A percentile compares a stretch with the other conserved stretches of the same genome.
Evolutionary conservation across 2,329 filamentous ascomycete genomes (phyloP).

Genomic region (Blastomyces parvus): DNA sequence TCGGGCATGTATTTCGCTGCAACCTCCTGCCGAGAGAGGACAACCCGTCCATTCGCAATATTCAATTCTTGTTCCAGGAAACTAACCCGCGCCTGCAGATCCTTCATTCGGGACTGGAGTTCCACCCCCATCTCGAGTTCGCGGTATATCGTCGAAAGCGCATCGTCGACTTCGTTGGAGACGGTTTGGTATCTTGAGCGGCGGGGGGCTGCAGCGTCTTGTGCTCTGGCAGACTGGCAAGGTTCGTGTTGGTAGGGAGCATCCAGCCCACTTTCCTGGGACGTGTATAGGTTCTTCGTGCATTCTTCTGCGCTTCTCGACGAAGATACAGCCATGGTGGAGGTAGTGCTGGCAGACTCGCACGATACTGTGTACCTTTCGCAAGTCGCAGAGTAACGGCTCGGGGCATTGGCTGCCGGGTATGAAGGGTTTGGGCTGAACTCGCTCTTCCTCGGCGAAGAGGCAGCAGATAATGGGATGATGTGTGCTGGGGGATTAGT

Average conservation of each 20-base stretch:
- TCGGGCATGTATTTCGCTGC: background rate
- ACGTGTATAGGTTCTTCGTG: background rate
- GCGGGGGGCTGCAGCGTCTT: background rate
- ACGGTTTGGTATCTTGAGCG: constrained; percentile 3
- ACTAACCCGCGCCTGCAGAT: constrained; percentile 2
- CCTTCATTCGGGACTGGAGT: background rate
- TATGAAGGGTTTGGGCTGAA: background rate
- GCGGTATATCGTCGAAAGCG: constrained; percentile 6
- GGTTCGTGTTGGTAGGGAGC: background rate
- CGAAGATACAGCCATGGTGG: background rate
- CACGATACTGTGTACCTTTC: background rate
- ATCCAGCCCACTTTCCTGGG: background rate
- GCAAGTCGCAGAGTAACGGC: background rate
- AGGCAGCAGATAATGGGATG: background rate
- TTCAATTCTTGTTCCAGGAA: constrained; percentile 2
- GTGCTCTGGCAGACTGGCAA: background rate
- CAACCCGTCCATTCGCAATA: constrained; percentile 1
- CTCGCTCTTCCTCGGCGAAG: background rate
- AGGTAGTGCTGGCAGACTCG: background rate
- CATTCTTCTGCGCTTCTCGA: background rate
- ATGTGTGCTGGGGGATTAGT: background rate
- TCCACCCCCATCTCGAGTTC: constrained; percentile 3
- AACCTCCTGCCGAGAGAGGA: constrained; percentile 1
- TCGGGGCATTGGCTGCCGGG: background rate
- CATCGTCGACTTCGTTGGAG: constrained; percentile 4